These are phyloP conservation scores for Populus tremula DNA, from an alignment of 345 rosid genomes.

Conservation along the genomic window DNA sequence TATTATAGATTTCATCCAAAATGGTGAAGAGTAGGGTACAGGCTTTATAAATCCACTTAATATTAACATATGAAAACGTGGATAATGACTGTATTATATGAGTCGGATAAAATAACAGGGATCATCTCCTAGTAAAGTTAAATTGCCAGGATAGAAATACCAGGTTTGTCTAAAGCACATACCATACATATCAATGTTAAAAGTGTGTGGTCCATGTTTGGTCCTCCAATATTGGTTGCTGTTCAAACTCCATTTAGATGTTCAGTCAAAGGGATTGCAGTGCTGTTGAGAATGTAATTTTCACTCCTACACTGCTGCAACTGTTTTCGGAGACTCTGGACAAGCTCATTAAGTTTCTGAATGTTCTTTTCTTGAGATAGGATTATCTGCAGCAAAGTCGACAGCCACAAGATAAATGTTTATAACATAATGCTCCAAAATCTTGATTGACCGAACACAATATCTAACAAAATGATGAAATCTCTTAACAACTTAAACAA, in stretches of 20 bases:
- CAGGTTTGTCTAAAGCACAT: conserved; percentile 18
- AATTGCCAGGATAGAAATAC: background rate
- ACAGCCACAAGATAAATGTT: background rate
- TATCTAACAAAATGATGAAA: background rate
- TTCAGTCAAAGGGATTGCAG: conserved; percentile 39
- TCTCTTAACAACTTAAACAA: background rate
- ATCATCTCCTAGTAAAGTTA: background rate
- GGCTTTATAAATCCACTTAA: background rate
- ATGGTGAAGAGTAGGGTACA: background rate
- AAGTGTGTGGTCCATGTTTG: conserved; percentile 20
- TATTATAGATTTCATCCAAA: background rate
- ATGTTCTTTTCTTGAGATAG: conserved; percentile 69
- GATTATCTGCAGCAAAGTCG: conserved; percentile 47
- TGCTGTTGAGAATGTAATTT: conserved; percentile 29
- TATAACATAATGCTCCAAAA: background rate
- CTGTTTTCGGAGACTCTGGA: conserved; percentile 52
- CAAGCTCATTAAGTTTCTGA: conserved; percentile 60
- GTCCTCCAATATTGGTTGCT: conserved; percentile 42
- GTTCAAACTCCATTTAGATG: conserved; percentile 47
- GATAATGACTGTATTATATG: background rate
- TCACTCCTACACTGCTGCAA: conserved; percentile 52
- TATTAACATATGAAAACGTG: background rate
- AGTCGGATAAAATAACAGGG: conserved; percentile 8
- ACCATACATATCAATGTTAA: conserved; percentile 15
- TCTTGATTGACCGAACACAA: background rate